A percentile compares a stretch with the other conserved stretches of the same genome.
Conservation (phyloP, 75 land plant species). For the Pinus tabuliformis region DNA sequence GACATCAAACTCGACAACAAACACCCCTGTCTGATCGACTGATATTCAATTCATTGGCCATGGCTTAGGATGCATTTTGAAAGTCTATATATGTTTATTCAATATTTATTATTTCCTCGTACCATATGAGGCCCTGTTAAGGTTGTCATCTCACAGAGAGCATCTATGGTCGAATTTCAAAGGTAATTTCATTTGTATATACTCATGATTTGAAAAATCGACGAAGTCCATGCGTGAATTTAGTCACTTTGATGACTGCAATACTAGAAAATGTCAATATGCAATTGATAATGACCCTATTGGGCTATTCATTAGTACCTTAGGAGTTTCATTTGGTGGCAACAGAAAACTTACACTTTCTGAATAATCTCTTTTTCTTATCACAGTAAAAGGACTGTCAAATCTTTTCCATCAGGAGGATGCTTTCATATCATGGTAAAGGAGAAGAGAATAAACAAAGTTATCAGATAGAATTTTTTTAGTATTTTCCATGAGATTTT, state of each 20-base stretch:
- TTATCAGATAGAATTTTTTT: too few species aligned
- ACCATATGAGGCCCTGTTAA: neutral
- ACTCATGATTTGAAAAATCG: neutral
- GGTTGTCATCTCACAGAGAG: neutral
- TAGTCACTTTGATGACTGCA: neutral
- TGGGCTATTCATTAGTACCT: neutral
- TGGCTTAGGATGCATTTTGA: neutral
- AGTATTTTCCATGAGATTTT: too few species aligned
- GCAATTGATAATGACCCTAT: neutral
- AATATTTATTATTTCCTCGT: conserved; percentile 1
- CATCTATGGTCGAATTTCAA: neutral
- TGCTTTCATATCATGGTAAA: too few species aligned
- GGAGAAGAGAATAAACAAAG: too few species aligned
- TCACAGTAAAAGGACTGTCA: too few species aligned
- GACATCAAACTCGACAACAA: conserved; percentile 1
- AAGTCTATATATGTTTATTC: neutral
- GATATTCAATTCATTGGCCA: neutral
- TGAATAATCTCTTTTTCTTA: too few species aligned
- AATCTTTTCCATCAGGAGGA: too few species aligned
- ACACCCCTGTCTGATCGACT: neutral
- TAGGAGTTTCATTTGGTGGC: too few species aligned
- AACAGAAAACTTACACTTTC: too few species aligned
- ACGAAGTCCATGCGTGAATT: neutral
- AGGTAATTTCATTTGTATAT: neutral
- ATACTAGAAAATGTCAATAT: neutral